These are phyloP conservation scores for Rhizodiscina lignyota DNA, from an alignment of 495 filamentous ascomycete genomes.

Conservation along the genomic window DNA sequence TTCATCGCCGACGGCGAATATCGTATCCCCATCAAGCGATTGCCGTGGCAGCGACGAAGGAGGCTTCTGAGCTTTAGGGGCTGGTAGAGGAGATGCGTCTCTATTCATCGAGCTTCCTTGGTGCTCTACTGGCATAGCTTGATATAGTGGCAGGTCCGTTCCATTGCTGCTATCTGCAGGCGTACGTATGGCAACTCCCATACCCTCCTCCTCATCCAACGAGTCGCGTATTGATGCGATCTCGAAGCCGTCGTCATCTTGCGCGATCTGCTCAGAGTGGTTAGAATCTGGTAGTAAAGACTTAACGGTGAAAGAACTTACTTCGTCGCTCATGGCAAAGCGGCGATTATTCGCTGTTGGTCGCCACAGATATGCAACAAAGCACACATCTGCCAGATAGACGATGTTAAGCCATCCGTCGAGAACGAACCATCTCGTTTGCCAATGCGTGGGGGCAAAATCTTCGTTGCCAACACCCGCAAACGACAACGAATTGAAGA, in stretches of 20 bases:
- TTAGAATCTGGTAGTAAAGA: no score
- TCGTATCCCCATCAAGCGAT: constrained; percentile 79
- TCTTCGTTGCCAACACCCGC: constrained; percentile 65
- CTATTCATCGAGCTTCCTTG: constrained; percentile 3
- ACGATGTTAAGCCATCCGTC: constrained; percentile 97
- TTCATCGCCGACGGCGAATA: constrained; percentile 77
- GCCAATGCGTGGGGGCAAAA: constrained; percentile 92
- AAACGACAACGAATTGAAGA: constrained; percentile 86
- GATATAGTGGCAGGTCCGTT: constrained; percentile 9
- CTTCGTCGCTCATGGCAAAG: constrained; percentile 98
- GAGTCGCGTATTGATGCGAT: constrained; percentile 81
- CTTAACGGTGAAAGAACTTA: no score
- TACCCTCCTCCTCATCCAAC: constrained; percentile 43
- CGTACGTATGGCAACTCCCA: neutral
- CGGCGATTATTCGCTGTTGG: constrained; percentile 92
- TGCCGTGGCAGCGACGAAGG: constrained; percentile 29
- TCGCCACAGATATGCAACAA: constrained; percentile 93
- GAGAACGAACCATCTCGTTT: constrained; percentile 89
- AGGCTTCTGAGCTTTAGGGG: constrained; percentile 23
- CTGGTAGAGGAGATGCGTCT: constrained; percentile 21
- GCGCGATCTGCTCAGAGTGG: constrained; percentile 57
- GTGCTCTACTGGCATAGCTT: constrained; percentile 6
- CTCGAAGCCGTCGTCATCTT: constrained; percentile 97
- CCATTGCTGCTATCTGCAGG: neutral
- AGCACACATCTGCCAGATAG: constrained; percentile 80